Percentiles rank a stretch among this genome's conserved stretches.
Conservation (phyloP, 2,329 filamentous ascomycete genomes). For the Alternaria dauci region DNA sequence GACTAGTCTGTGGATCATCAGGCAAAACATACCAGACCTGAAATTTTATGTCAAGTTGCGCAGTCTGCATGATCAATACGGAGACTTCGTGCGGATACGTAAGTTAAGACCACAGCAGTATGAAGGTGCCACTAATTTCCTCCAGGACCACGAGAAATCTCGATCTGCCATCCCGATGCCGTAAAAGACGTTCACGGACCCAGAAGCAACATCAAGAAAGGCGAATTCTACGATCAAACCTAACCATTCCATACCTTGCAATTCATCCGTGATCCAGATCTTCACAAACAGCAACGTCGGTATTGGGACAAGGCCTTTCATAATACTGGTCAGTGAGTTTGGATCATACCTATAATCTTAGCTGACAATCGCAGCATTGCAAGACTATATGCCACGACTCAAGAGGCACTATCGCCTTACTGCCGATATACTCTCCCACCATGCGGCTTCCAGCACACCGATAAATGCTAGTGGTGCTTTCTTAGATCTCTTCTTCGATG, state of each 20-base stretch:
- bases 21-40: conserved; percentile 11
- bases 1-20: background rate
- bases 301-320: conserved; percentile 42
- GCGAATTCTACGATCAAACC: conserved; percentile 35
- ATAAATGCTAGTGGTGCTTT: too few species aligned
- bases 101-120: conserved; percentile 8
- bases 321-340: conserved; percentile 20
- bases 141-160: conserved; percentile 33
- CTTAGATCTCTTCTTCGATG: too few species aligned
- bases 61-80: conserved; percentile 24
- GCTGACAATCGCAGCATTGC: too few species aligned
- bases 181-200: conserved; percentile 31
- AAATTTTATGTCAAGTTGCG: conserved; percentile 21
- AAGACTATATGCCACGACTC: too few species aligned
- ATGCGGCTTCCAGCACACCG: too few species aligned
- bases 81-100: conserved; percentile 33
- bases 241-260: conserved; percentile 30
- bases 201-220: conserved; percentile 30
- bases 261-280: conserved; percentile 29
- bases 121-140: background rate
- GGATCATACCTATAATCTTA: background rate
- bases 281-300: conserved; percentile 33
- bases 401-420: too few species aligned
- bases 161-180: conserved; percentile 31
- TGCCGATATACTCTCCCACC: too few species aligned